Conservation (phyloP, 805 yeast genomes). For the Kuraishia floccosa region DNA sequence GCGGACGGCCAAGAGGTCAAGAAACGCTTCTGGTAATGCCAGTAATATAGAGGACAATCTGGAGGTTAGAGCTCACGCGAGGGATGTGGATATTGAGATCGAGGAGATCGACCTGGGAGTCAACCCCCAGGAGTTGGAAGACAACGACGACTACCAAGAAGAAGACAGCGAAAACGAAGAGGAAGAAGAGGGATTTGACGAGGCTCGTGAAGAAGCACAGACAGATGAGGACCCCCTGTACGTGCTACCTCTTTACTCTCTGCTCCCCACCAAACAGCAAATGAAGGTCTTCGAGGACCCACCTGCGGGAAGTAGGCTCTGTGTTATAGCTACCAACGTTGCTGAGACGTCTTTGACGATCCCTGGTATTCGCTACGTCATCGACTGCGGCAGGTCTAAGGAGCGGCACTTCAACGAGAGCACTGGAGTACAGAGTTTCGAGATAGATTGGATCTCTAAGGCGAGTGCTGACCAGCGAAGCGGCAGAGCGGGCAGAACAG, state of each 20-base stretch:
- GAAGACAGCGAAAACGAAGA: slow-evolving; percentile 43
- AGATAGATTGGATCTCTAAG: slow-evolving; percentile 83
- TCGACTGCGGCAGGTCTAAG: slow-evolving; percentile 90
- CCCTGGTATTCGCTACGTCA: slow-evolving; percentile 90
- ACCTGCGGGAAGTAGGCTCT: slow-evolving; percentile 75
- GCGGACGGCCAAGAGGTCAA: slow-evolving; percentile 12
- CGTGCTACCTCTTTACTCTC: slow-evolving; percentile 85
- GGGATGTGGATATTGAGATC: slow-evolving; percentile 64
- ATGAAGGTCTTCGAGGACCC: slow-evolving; percentile 84
- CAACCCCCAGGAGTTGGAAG: slow-evolving; percentile 25
- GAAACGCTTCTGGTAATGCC: slow-evolving; percentile 5
- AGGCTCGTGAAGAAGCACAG: slow-evolving; percentile 58
- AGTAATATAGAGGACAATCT: slow-evolving; percentile 22
- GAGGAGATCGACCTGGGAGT: slow-evolving; percentile 80
- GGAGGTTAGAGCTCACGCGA: slow-evolving; percentile 39
- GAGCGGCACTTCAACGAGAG: slow-evolving; percentile 75
- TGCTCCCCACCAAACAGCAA: slow-evolving; percentile 90
- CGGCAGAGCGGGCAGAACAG: slow-evolving; percentile 98
- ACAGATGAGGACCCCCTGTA: slow-evolving; percentile 69
- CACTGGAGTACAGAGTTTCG: slow-evolving; percentile 88
- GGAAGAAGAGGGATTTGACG: slow-evolving; percentile 63
- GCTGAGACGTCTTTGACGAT: slow-evolving; percentile 97
- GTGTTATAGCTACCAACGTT: slow-evolving; percentile 93
- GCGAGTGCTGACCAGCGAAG: slow-evolving; percentile 94
- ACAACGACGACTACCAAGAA: slow-evolving; percentile 26